Conservation (phyloP, 1,139 yeast genomes). For the Hanseniaspora gamundiae region DNA sequence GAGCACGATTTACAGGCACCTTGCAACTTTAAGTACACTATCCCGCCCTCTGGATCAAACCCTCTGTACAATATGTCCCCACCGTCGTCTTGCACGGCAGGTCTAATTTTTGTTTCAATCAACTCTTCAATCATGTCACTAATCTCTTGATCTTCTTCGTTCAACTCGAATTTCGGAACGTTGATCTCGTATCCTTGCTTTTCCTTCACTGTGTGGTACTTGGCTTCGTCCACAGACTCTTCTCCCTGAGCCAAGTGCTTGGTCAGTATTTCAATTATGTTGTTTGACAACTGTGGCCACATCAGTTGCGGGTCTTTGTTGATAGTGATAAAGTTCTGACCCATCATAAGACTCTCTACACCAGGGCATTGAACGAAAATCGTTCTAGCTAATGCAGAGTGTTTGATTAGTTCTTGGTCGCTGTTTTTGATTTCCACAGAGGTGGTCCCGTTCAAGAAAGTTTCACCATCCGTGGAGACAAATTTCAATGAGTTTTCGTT, state of each 20-base stretch:
- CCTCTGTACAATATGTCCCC: slow-evolving; percentile 69
- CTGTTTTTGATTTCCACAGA: slow-evolving; percentile 41
- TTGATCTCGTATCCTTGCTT: slow-evolving; percentile 23
- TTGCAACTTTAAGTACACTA: slow-evolving; percentile 50
- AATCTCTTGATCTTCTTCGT: slow-evolving; percentile 19
- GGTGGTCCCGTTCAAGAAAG: slow-evolving; percentile 42
- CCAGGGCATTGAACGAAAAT: slow-evolving; percentile 71
- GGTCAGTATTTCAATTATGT: slow-evolving; percentile 72
- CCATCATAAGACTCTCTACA: slow-evolving; percentile 78
- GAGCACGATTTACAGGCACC: slow-evolving; percentile 80
- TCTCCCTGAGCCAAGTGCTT: slow-evolving; percentile 74
- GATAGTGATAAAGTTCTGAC: slow-evolving; percentile 74
- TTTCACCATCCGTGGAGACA: slow-evolving; percentile 49
- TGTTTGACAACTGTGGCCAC: slow-evolving; percentile 83
- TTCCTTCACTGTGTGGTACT: slow-evolving; percentile 21
- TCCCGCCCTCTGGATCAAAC: slow-evolving; percentile 51
- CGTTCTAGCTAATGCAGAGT: slow-evolving; percentile 70
- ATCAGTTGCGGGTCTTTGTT: slow-evolving; percentile 47
- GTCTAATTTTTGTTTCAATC: slow-evolving; percentile 86
- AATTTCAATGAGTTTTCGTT: slow-evolving; percentile 88
- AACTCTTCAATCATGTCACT: slow-evolving; percentile 88
- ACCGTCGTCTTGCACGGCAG: slow-evolving; percentile 84
- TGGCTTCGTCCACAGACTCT: slow-evolving; percentile 36
- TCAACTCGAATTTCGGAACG: slow-evolving; percentile 16
- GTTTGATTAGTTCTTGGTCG: slow-evolving; percentile 53